Conservation (phyloP, 108 stramenopile genomes). For the Pelagomonas calceolata region DNA sequence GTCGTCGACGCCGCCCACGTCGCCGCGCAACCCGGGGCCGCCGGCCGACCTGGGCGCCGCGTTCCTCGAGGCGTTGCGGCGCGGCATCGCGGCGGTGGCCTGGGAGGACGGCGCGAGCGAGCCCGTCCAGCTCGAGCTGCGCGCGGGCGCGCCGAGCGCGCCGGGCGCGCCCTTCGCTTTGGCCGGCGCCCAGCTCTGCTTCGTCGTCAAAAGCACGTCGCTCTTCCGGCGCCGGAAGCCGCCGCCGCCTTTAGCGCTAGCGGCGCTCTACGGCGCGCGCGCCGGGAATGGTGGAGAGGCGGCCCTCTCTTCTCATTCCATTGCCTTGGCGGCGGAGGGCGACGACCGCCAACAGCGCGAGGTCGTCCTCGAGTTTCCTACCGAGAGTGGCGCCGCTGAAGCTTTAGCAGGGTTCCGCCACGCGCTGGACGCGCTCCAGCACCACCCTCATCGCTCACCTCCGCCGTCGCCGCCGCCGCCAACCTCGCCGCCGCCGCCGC, state of each 20-base stretch:
- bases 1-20: too few species aligned
- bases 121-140: background rate
- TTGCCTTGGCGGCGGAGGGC: too few species aligned
- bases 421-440: background rate
- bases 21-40: too few species aligned
- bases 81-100: background rate
- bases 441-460: background rate
- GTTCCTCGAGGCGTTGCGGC: background rate
- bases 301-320: too few species aligned
- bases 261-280: background rate
- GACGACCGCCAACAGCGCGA: background rate
- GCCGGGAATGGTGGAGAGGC: too few species aligned
- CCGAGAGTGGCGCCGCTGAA: background rate
- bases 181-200: background rate
- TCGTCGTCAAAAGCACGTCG: background rate
- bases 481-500: background rate
- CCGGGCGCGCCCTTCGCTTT: background rate
- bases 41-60: too few species aligned
- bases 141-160: background rate
- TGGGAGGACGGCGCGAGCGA: background rate
- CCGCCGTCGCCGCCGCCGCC: background rate
- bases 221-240: background rate
- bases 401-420: background rate
- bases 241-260: background rate
- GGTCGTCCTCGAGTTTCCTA: background rate